Base-by-base conservation (phyloP, 495 filamentous ascomycete species). In the Physcia stellaris region DNA sequence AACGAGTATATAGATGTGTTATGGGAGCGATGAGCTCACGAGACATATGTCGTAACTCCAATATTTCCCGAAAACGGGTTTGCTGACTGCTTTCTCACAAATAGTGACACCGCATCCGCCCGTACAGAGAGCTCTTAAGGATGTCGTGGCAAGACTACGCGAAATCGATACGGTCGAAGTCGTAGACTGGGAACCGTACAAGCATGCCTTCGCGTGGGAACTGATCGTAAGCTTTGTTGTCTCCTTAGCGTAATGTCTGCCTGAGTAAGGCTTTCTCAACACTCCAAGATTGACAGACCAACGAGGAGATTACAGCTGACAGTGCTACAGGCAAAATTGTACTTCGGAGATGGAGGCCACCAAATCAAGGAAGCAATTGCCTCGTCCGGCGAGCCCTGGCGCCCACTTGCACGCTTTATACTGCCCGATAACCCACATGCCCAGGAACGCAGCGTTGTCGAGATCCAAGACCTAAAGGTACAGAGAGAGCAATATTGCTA, bases 21-120 rank as follows among this genome's bases (percentile, higher is more conserved):
- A n/a, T n/a, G n/a, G n/a, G n/a, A n/a, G n/a, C n/a, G n/a, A n/a
- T n/a, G n/a, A n/a, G n/a, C n/a, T n/a, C n/a, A n/a, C n/a, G n/a
- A n/a, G n/a, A n/a, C n/a, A n/a, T n/a, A n/a, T n/a, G n/a, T n/a
- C n/a, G n/a, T n/a, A n/a, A n/a, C n/a, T n/a, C n/a, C n/a, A n/a
- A n/a, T n/a, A n/a, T n/a, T n/a, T n/a, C n/a, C n/a, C n/a, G n/a
- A n/a, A n/a, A n/a, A n/a, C n/a, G n/a, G n/a, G n/a, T n/a, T n/a
- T n/a, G n/a, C n/a, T n/a, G n/a, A n/a, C n/a, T n/a, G n/a, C n/a
- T n/a, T n/a, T n/a, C n/a, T n/a, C n/a, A n/a, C n/a, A n/a, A n/a
- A n/a, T n/a, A n/a, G 75, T 83, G 18, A 68, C 62, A 30, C 79
- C 80, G 1, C 80, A 86, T 48, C 82, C 81, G 3, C 82, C 82